Percentiles rank a stretch among this genome's conserved stretches.
phyloP scores from a whole-genome alignment of 2,329 filamentous ascomycete species.

The Paramyrothecium sp. region DNA sequence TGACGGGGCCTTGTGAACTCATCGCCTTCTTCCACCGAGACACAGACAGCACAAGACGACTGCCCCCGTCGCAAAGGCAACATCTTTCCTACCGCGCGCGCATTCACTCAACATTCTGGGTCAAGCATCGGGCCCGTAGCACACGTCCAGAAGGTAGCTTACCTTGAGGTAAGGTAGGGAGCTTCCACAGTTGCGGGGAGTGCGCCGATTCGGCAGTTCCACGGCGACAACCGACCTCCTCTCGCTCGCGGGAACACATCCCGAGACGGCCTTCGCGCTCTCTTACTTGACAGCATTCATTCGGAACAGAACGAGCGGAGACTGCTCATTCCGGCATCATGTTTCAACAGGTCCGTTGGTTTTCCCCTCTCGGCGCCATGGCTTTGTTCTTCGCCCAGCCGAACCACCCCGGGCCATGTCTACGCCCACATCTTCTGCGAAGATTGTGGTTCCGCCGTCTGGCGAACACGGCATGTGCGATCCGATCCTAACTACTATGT shows the following conservation, averaged over 20 bases:
- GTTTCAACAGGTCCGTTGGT: constrained; percentile 25
- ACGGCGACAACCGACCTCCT: neutral
- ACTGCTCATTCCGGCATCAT: constrained; percentile 10
- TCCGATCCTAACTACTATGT: neutral
- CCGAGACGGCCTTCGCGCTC: neutral
- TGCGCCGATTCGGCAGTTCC: neutral
- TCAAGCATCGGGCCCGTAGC: no score
- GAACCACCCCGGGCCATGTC: constrained; percentile 3
- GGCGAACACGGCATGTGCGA: neutral
- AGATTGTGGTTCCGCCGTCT: neutral
- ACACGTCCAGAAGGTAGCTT: no score
- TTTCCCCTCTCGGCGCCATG: neutral
- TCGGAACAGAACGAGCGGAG: neutral
- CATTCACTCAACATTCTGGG: neutral
- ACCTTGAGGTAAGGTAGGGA: no score
- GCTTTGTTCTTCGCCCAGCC: neutral
- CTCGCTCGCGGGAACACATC: neutral
- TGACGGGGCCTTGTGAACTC: no score
- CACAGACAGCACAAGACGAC: no score
- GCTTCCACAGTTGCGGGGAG: no score
- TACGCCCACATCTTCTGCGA: no score
- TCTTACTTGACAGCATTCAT: no score
- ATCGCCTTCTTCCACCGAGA: no score
- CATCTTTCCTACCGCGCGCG: neutral
- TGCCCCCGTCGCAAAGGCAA: neutral